These are phyloP conservation scores for Bretschneidera sinensis DNA, from an alignment of 345 rosid genomes.

Conservation along the genomic window DNA sequence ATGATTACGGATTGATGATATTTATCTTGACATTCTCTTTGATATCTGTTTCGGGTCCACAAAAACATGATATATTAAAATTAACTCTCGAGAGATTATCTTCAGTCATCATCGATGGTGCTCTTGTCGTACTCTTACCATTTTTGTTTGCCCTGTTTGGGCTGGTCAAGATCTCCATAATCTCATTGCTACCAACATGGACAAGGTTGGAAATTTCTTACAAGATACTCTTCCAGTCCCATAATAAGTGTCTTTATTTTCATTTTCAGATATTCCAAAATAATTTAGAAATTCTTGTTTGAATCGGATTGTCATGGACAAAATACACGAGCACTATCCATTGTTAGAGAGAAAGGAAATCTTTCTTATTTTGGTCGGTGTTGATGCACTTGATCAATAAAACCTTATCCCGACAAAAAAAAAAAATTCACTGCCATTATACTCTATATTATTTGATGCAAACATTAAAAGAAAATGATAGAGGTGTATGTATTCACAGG, in stretches of 20 bases:
- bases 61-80: conserved; percentile 43
- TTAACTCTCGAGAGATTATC: conserved; percentile 56
- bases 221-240: conserved; percentile 35
- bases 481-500: conserved; percentile 35
- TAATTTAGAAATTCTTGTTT: too few species aligned
- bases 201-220: conserved; percentile 49
- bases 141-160: conserved; percentile 64
- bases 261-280: too few species aligned
- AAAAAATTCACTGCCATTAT: too few species aligned
- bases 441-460: neutral
- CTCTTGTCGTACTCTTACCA: conserved; percentile 37
- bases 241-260: neutral
- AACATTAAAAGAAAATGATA: neutral
- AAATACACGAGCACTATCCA: too few species aligned
- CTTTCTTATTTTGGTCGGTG: too few species aligned
- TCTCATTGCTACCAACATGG: conserved; percentile 45
- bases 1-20: conserved; percentile 68
- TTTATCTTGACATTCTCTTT: conserved; percentile 74
- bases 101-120: conserved; percentile 61
- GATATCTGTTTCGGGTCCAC: conserved; percentile 65
- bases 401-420: too few species aligned
- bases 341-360: too few species aligned
- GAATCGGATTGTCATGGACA: too few species aligned
- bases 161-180: conserved; percentile 62
- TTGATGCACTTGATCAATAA: too few species aligned